Base-by-base conservation (phyloP, 768 basidiomycete species). In the Mycena floridula region DNA sequence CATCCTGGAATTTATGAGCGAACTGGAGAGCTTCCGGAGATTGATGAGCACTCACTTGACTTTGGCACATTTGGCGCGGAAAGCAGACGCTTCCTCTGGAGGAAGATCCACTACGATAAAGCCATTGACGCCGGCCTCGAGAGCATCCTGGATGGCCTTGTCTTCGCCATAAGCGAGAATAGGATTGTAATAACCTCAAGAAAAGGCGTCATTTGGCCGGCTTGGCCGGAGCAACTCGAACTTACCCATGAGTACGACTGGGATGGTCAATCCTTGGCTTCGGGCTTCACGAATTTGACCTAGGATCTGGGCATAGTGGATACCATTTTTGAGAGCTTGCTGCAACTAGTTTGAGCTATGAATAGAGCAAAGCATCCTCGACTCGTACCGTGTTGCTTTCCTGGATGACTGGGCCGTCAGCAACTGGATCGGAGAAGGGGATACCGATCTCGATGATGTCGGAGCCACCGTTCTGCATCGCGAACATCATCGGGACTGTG, bases 61-160 rank as follows among this genome's bases (percentile, higher is more conserved):
- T 48, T 73, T 79, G 15, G 77, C 73, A 62, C 96, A 98, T 59
- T 94, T 90, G 54, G 85, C 77, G 28, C 94, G 79, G 74, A 99
- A 98, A 21, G 74, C 67, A 50, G 94, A 67, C 24, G 96, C 94
- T 63, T 99, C 96, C 65, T 97, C 94, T 12, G 96, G 96, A 25
- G 96, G 96, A 23, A 98, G 80, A 60, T 99, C 96, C 21, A 98
- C 94, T 67, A 99, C 81, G 53, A 98, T 94, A 59, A 93, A 99
- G 1, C 96, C 96, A 61, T 95, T 98, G 0, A 91, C 96, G 13
- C 95, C 95, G 15, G 91, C 92, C 46, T 83, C 82, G 37, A 68
- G 74, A 2, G 93, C 94, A 59, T 96, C 94, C 43, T 82, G 79
- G 21, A 98, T 92, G 4, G 95, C 87, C 60, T 81, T 87, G 48